These are phyloP conservation scores for Diplodia sapinea DNA, from an alignment of 2,329 filamentous ascomycete genomes.

Conservation along the genomic window DNA sequence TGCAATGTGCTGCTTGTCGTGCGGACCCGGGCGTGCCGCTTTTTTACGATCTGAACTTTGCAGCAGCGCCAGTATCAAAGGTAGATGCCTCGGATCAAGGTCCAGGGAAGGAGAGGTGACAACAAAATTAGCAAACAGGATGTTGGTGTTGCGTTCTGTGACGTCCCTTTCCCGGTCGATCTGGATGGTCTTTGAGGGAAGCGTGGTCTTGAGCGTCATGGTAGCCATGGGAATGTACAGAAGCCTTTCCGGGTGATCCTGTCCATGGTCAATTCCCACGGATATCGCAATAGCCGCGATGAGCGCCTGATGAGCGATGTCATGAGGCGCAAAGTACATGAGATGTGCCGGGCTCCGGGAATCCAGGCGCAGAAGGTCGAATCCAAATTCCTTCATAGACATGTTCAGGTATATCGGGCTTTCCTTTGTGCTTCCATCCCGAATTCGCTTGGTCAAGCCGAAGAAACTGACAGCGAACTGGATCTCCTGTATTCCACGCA, in stretches of 20 bases:
- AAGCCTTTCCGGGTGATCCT: slow-evolving; percentile 81
- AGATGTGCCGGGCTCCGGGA: slow-evolving; percentile 91
- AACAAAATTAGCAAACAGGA: slow-evolving; percentile 94
- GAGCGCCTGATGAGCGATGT: slow-evolving; percentile 93
- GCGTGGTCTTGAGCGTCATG: slow-evolving; percentile 88
- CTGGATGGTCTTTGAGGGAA: slow-evolving; percentile 92
- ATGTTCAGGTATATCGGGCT: slow-evolving; percentile 77
- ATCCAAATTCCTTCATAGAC: slow-evolving; percentile 93
- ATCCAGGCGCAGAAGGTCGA: slow-evolving; percentile 90
- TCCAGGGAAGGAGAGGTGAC: slow-evolving; percentile 95
- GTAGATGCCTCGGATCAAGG: slow-evolving; percentile 88
- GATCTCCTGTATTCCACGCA: slow-evolving; percentile 93
- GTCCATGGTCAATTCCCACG: slow-evolving; percentile 88
- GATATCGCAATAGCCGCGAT: slow-evolving; percentile 91
- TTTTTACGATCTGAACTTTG: slow-evolving; percentile 52
- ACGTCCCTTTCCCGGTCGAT: slow-evolving; percentile 71
- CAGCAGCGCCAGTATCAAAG: slow-evolving; percentile 78
- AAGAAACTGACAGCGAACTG: slow-evolving; percentile 94
- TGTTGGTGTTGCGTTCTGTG: slow-evolving; percentile 91
- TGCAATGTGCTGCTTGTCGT: slow-evolving; percentile 67
- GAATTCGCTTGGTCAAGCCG: slow-evolving; percentile 80
- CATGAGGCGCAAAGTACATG: slow-evolving; percentile 95
- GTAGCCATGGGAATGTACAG: slow-evolving; percentile 97
- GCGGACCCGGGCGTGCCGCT: slow-evolving; percentile 28
- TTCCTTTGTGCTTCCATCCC: slow-evolving; percentile 68